Conservation (phyloP, 768 basidiomycete species). For the Serendipita sp. region DNA sequence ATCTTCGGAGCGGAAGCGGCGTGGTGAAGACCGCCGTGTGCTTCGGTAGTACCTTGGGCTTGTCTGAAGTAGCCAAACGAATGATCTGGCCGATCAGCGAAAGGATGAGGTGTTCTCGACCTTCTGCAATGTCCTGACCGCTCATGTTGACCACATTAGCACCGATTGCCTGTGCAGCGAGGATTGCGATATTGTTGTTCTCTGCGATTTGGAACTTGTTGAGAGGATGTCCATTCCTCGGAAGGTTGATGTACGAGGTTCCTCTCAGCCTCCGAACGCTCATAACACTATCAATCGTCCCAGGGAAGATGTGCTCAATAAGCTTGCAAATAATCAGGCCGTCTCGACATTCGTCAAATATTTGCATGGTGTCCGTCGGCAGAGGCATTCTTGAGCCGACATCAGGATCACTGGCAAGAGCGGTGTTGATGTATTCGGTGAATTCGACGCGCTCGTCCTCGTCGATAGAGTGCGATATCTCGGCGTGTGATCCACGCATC, state of each 20-base stretch:
- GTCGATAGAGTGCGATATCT: conserved; percentile 93
- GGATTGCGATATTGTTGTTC: conserved; percentile 99
- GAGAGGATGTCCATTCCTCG: conserved; percentile 59
- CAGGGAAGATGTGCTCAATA: conserved; percentile 97
- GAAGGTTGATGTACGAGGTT: conserved; percentile 89
- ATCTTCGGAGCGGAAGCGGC: conserved; percentile 94
- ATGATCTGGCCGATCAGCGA: conserved; percentile 99
- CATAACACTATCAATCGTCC: conserved; percentile 67
- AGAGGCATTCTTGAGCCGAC: conserved; percentile 73
- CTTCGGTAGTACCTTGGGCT: not conserved
- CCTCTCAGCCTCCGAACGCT: not conserved
- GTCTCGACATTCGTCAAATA: conserved; percentile 94
- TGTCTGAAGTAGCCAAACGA: conserved; percentile 42
- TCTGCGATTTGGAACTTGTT: conserved; percentile 99
- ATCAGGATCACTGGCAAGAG: conserved; percentile 44
- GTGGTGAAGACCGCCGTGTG: conserved; percentile 53
- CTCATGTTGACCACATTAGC: conserved; percentile 99
- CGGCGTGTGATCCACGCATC: conserved; percentile 86
- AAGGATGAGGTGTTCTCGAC: conserved; percentile 89
- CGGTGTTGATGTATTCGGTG: conserved; percentile 93
- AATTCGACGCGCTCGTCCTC: conserved; percentile 92
- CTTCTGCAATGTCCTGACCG: conserved; percentile 79
- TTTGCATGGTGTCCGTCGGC: conserved; percentile 92
- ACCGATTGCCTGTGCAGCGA: conserved; percentile 93
- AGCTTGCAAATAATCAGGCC: conserved; percentile 95